phyloP scores from a whole-genome alignment of 495 filamentous ascomycete species.

The Penicillium canariense region DNA sequence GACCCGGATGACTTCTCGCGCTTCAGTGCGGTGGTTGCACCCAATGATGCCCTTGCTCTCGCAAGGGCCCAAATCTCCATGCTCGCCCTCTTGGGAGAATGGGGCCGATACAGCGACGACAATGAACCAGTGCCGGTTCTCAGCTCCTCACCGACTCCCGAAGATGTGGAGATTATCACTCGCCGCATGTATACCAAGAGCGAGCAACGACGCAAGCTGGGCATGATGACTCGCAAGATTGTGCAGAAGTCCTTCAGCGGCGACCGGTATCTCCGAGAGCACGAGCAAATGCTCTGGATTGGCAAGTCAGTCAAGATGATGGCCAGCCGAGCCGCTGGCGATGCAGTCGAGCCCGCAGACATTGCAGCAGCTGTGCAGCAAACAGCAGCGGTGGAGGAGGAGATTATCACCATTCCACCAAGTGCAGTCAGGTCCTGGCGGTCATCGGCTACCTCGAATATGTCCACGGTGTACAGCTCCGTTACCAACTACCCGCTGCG shows the following conservation, averaged over 20 bases:
- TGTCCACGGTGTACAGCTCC: conserved; percentile 38
- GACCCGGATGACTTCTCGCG: conserved; percentile 55
- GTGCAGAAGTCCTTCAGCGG: conserved; percentile 61
- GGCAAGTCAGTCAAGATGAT: conserved; percentile 49
- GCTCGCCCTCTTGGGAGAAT: conserved; percentile 59
- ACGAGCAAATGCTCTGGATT: conserved; percentile 70
- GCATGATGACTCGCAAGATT: conserved; percentile 58
- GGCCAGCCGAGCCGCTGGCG: conserved; percentile 30
- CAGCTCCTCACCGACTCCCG: conserved; percentile 44
- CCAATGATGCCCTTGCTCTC: conserved; percentile 58
- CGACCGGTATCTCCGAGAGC: conserved; percentile 63
- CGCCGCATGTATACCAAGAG: conserved; percentile 62
- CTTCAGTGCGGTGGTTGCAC: conserved; percentile 61
- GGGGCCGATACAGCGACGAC: conserved; percentile 54
- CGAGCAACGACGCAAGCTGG: conserved; percentile 54
- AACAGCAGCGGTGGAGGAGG: conserved; percentile 35
- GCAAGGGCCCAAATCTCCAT: conserved; percentile 62
- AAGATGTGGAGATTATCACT: conserved; percentile 54
- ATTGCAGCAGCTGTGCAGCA: conserved; percentile 30
- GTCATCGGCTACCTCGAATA: conserved; percentile 36
- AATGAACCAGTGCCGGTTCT: conserved; percentile 43
- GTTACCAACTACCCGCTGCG: conserved; percentile 27
- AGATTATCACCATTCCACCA: conserved; percentile 41
- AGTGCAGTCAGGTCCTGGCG: conserved; percentile 41
- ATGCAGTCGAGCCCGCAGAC: conserved; percentile 27